Percentiles rank a stretch among this genome's conserved stretches.
Evolutionary conservation across 2,329 filamentous ascomycete species (phyloP).

Genomic region (Trichophyton equinum): DNA sequence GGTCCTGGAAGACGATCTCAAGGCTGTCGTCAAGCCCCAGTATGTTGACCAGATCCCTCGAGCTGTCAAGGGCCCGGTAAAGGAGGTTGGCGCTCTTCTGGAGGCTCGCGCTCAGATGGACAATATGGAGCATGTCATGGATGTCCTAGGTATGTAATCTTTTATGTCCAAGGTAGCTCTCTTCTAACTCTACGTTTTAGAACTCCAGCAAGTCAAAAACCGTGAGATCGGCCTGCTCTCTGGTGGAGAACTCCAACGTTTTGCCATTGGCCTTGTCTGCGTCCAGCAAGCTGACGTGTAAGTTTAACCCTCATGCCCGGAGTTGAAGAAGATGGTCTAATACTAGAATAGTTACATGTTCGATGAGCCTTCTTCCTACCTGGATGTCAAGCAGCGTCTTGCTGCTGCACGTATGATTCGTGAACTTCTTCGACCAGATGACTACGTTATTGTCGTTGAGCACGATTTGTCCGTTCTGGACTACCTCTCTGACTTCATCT

Average conservation of each 20-base stretch:
- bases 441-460: slow-evolving; percentile 98
- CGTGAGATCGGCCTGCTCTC: slow-evolving; percentile 84
- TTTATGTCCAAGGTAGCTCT: too few species aligned
- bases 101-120: slow-evolving; percentile 62
- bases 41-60: slow-evolving; percentile 97
- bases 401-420: slow-evolving; percentile 86
- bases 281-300: slow-evolving; percentile 89
- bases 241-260: slow-evolving; percentile 95
- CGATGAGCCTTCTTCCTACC: slow-evolving; percentile 95
- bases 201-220: slow-evolving; percentile 79
- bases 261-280: slow-evolving; percentile 90
- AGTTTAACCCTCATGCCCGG: slow-evolving; percentile 21
- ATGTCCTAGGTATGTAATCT: slow-evolving; percentile 50
- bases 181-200: slow-evolving; percentile 28
- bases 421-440: slow-evolving; percentile 71
- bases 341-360: slow-evolving; percentile 71
- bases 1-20: slow-evolving; percentile 88
- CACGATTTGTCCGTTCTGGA: slow-evolving; percentile 98
- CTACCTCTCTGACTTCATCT: slow-evolving; percentile 97
- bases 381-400: slow-evolving; percentile 98
- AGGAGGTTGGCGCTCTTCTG: slow-evolving; percentile 67
- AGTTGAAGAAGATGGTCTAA: neutral
- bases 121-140: slow-evolving; percentile 69
- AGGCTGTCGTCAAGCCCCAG: slow-evolving; percentile 97
- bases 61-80: slow-evolving; percentile 70